Evolutionary conservation across 768 basidiomycete genomes (phyloP), one percentile per base, ranked within the genome.

Genomic region (Agaricus sinodeliciosus): DNA sequence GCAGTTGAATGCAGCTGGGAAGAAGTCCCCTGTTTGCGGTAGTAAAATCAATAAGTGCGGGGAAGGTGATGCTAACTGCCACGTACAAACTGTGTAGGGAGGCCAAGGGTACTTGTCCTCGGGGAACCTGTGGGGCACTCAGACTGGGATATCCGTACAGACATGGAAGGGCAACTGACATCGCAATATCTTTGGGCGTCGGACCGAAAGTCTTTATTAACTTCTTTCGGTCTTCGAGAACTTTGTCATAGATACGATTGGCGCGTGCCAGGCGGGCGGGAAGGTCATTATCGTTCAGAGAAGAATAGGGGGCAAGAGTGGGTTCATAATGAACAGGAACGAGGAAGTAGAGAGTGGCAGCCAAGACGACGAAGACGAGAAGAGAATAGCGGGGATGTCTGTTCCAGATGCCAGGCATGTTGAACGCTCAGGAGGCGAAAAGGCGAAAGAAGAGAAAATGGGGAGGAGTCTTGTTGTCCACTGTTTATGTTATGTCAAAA

Each of bases 151-250:
- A 31, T 5, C 2, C 31, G 6, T 31, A 26, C 39, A 28, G 31
- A 9, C 26, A 39, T 19, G 2, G 3, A 45, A n/a, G 9, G 9
- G 7, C 37, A 9, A 67, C 76, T 49, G 54, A 78, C 81, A 77
- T 66, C 19, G 52, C 62, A 27, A 82, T 69, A 41, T 80, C 74
- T 40, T 71, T 70, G 9, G 77, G 63, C 0, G 65, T 69, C 15
- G 81, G 78, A 0, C 82, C 82, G 66, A 76, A 81, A 58, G 71
- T 76, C 54, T 70, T 67, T 59, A 84, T 79, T 51, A 84, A 66
- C 22, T 65, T 72, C 51, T 74, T 65, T 37, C 81, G 66, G 36
- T 73, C 65, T 26, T 55, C 49, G 3, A 80, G 60, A 12, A 69
- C 48, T 57, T 72, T 74, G 40, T 71, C 64, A 55, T 84, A 84